Percentiles rank a stretch among this genome's conserved stretches.
Evolutionary conservation across 2,329 filamentous ascomycete species (phyloP).

Genomic region (Coleophoma cylindrospora): DNA sequence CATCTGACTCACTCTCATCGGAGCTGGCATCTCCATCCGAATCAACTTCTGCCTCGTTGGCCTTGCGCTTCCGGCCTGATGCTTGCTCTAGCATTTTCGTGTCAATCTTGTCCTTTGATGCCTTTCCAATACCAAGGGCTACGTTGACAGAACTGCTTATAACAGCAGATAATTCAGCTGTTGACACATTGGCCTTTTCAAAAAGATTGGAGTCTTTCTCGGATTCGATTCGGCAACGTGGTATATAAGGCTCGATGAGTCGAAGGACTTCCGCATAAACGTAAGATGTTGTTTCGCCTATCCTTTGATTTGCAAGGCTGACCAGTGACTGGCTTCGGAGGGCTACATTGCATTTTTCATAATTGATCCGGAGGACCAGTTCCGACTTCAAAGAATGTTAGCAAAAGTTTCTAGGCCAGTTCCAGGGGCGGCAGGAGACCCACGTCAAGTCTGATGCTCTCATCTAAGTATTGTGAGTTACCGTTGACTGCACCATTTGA

Average conservation of each 20-base stretch:
- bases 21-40: conserved; percentile 17
- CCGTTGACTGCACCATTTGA: conserved; percentile 40
- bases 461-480: conserved; percentile 31
- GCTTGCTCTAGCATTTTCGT: conserved; percentile 44
- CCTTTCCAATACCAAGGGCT: conserved; percentile 52
- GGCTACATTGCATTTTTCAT: conserved; percentile 77
- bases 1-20: conserved; percentile 9
- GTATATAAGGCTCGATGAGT: conserved; percentile 62
- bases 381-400: conserved; percentile 48
- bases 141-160: conserved; percentile 49
- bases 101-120: conserved; percentile 40
- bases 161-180: conserved; percentile 49
- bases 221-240: conserved; percentile 60
- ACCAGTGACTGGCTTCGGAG: conserved; percentile 76
- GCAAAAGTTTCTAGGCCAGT: conserved; percentile 10
- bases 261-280: conserved; percentile 74
- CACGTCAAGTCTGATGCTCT: conserved; percentile 44
- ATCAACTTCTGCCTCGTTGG: conserved; percentile 18
- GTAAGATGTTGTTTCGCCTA: conserved; percentile 69
- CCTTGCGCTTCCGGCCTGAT: conserved; percentile 18
- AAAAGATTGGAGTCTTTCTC: conserved; percentile 35
- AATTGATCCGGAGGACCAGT: conserved; percentile 74
- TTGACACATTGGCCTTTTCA: conserved; percentile 39
- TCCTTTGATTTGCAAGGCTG: conserved; percentile 62
- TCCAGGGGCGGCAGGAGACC: conserved; percentile 23